Conservation (phyloP, 805 yeast genomes). For the Sugiyamaella boreocaroliniensis region DNA sequence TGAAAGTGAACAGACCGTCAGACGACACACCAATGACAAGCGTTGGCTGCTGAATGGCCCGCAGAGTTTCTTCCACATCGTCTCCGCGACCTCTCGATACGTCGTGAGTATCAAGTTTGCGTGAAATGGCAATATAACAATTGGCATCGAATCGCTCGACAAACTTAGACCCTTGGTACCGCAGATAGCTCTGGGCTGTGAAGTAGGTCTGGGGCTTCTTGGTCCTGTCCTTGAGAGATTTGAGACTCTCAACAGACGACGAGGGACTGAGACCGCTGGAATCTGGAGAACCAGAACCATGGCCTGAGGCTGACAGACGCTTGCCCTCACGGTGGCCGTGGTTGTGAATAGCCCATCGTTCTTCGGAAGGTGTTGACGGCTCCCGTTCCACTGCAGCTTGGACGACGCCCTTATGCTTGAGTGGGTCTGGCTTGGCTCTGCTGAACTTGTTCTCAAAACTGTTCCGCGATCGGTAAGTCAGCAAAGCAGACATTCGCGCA, state of each 20-base stretch:
- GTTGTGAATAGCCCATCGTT: constrained; percentile 78
- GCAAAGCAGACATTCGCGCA: constrained; percentile 93
- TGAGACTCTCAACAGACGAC: constrained; percentile 1
- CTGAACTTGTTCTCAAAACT: constrained; percentile 90
- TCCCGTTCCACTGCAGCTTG: constrained; percentile 19
- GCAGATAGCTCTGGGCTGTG: constrained; percentile 89
- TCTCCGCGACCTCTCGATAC: constrained; percentile 70
- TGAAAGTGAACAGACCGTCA: constrained; percentile 86
- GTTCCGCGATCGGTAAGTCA: constrained; percentile 88
- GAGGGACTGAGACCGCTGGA: not conserved
- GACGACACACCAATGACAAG: constrained; percentile 83
- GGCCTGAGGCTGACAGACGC: constrained; percentile 11
- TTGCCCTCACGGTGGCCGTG: constrained; percentile 55
- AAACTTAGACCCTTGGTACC: constrained; percentile 92
- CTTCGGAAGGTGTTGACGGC: constrained; percentile 48
- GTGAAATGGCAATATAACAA: constrained; percentile 87
- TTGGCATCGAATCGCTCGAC: constrained; percentile 89
- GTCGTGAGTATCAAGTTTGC: constrained; percentile 94
- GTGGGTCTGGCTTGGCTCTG: constrained; percentile 59
- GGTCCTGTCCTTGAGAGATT: not conserved
- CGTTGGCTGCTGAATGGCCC: constrained; percentile 62
- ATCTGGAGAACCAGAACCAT: constrained; percentile 1
- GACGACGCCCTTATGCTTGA: constrained; percentile 32
- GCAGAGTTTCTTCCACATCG: constrained; percentile 45
- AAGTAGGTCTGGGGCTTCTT: constrained; percentile 52